Conservation (phyloP, 306 rosid species). For the Malus asiatica region DNA sequence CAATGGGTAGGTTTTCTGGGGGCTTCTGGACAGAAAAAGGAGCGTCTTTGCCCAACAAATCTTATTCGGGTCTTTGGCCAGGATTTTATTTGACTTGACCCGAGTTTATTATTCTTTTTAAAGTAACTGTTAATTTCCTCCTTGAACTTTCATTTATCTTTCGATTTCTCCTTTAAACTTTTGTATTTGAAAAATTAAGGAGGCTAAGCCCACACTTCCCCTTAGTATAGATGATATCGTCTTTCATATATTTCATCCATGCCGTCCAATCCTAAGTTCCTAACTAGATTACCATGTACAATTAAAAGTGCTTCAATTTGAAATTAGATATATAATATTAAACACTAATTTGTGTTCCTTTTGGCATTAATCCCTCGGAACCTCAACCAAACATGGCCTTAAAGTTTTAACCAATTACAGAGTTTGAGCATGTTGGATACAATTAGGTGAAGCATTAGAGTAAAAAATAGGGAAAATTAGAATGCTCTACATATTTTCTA, state of each 20-base stretch:
- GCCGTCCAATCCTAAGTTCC: neutral
- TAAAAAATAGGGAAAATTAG: no score
- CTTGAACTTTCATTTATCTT: no score
- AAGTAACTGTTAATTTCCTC: no score
- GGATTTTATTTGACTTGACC: neutral
- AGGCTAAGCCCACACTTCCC: no score
- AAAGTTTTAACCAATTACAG: neutral
- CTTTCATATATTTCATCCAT: neutral
- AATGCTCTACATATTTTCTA: no score
- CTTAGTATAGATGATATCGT: no score
- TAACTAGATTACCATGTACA: neutral
- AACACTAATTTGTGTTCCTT: neutral
- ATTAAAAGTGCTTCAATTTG: neutral
- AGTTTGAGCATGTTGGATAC: neutral
- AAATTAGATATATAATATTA: neutral
- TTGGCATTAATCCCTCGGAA: neutral
- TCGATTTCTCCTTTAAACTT: no score
- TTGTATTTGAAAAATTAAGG: no score
- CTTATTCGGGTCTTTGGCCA: neutral
- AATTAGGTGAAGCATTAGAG: neutral
- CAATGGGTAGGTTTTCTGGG: neutral
- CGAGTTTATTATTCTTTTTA: no score
- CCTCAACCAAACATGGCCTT: neutral
- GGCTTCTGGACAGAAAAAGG: no score
- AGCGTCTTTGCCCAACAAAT: no score